A percentile compares a stretch with the other conserved stretches of the same genome.
These are phyloP conservation scores for Parathielavia appendiculata DNA, from an alignment of 495 filamentous ascomycete species.

Conservation along the genomic window DNA sequence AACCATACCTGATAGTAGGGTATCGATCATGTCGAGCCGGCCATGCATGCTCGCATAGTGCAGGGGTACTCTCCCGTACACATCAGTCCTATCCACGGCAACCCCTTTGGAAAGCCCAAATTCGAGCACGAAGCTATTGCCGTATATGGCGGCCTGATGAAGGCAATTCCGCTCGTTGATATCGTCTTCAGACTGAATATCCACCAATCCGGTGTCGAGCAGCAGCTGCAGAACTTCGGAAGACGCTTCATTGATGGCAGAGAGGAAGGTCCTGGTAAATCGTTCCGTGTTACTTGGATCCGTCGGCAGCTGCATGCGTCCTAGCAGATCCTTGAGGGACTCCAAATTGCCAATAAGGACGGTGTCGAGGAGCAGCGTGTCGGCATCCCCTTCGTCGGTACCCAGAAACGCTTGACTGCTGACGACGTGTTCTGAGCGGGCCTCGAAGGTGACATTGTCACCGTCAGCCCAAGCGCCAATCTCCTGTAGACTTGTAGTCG, in stretches of 20 bases:
- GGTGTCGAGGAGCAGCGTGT: constrained; percentile 81
- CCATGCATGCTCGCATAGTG: constrained; percentile 98
- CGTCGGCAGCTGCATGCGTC: constrained; percentile 43
- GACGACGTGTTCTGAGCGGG: constrained; percentile 57
- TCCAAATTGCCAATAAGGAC: constrained; percentile 69
- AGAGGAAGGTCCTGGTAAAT: constrained; percentile 81
- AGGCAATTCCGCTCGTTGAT: constrained; percentile 96
- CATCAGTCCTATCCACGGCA: constrained; percentile 73
- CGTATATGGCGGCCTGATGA: constrained; percentile 90
- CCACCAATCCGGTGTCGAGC: constrained; percentile 72
- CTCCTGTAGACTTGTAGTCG: constrained; percentile 86
- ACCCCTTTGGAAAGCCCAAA: constrained; percentile 66
- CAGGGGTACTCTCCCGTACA: constrained; percentile 88
- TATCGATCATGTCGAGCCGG: constrained; percentile 73
- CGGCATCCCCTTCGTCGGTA: constrained; percentile 78
- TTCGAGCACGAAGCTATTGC: constrained; percentile 67
- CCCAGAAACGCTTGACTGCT: constrained; percentile 58
- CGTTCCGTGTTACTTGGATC: constrained; percentile 52
- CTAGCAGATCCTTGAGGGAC: constrained; percentile 45
- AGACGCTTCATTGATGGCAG: constrained; percentile 79
- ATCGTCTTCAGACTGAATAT: constrained; percentile 85
- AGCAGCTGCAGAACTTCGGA: constrained; percentile 69
- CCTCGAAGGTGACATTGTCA: constrained; percentile 77
- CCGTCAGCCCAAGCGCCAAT: constrained; percentile 95
- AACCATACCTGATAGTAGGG: constrained; percentile 54